Percentiles rank a stretch among this genome's conserved stretches.
These are phyloP conservation scores for Metschnikowia bowlesiae DNA, from an alignment of 805 yeast genomes.

Conservation along the genomic window DNA sequence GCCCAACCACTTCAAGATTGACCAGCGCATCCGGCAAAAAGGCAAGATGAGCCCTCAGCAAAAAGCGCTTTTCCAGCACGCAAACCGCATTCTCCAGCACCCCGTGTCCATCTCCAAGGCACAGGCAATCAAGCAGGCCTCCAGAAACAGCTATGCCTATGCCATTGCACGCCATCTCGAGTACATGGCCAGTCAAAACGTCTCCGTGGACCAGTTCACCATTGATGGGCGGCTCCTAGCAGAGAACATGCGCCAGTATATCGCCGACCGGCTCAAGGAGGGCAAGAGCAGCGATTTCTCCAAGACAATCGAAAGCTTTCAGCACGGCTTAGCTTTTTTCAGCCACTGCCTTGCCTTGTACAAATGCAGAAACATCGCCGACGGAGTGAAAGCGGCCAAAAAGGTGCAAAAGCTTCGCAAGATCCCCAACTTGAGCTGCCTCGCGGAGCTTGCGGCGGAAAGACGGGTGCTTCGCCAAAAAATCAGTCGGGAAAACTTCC, in stretches of 20 bases:
- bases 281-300: not conserved
- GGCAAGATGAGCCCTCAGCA: not conserved
- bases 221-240: not conserved
- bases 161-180: constrained; percentile 1
- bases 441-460: not conserved
- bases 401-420: not conserved
- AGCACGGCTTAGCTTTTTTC: not conserved
- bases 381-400: not conserved
- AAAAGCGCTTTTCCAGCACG: not conserved
- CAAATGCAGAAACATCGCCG: not conserved
- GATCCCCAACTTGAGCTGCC: not conserved
- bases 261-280: not conserved
- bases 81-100: not conserved
- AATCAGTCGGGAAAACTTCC: not conserved
- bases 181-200: not conserved
- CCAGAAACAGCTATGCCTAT: constrained; percentile 1
- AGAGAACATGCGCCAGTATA: not conserved
- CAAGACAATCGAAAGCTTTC: not conserved
- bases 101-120: not conserved
- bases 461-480: not conserved
- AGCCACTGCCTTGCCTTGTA: not conserved
- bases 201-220: not conserved
- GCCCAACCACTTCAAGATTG: not conserved
- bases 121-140: not conserved
- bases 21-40: not conserved